Percentiles rank a stretch among this genome's conserved stretches.
Evolutionary conservation across 2,329 filamentous ascomycete genomes (phyloP).

Genomic region (Neoascochyta sp.): DNA sequence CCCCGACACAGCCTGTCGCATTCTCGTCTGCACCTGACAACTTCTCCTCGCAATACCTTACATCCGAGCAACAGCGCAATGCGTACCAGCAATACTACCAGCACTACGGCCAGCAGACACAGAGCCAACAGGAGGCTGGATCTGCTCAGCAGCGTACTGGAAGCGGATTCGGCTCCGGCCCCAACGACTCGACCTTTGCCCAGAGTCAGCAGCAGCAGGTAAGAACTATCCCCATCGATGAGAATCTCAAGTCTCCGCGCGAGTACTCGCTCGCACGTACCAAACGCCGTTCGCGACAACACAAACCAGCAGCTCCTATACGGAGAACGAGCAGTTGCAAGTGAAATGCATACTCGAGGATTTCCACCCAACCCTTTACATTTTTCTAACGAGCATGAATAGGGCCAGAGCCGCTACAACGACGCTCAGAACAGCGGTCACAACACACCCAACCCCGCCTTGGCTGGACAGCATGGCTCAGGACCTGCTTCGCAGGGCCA

Average conservation of each 20-base stretch:
- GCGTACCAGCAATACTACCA: conserved; percentile 68
- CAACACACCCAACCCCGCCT: conserved; percentile 80
- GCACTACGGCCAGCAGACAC: conserved; percentile 48
- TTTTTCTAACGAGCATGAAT: conserved; percentile 15
- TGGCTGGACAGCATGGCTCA: conserved; percentile 51
- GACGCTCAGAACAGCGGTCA: conserved; percentile 84
- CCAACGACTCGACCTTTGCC: conserved; percentile 60
- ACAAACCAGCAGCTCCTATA: too few species aligned
- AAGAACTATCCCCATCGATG: conserved; percentile 18
- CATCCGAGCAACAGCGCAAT: conserved; percentile 68
- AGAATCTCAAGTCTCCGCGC: too few species aligned
- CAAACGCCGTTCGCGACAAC: too few species aligned
- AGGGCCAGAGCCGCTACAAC: conserved; percentile 64
- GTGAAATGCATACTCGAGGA: too few species aligned
- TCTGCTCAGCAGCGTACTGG: conserved; percentile 71
- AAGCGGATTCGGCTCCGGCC: conserved; percentile 65
- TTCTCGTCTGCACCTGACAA: conserved; percentile 74
- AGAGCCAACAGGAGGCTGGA: conserved; percentile 66
- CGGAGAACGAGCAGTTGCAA: too few species aligned
- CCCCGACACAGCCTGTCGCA: conserved; percentile 58
- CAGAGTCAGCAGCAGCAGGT: conserved; percentile 59
- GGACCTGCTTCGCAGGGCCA: conserved; percentile 48
- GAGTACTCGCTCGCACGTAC: too few species aligned
- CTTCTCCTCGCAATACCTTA: conserved; percentile 77
- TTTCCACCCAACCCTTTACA: too few species aligned